Evolutionary conservation across 768 basidiomycete species (phyloP).

Genomic region (Suillus luteus): DNA sequence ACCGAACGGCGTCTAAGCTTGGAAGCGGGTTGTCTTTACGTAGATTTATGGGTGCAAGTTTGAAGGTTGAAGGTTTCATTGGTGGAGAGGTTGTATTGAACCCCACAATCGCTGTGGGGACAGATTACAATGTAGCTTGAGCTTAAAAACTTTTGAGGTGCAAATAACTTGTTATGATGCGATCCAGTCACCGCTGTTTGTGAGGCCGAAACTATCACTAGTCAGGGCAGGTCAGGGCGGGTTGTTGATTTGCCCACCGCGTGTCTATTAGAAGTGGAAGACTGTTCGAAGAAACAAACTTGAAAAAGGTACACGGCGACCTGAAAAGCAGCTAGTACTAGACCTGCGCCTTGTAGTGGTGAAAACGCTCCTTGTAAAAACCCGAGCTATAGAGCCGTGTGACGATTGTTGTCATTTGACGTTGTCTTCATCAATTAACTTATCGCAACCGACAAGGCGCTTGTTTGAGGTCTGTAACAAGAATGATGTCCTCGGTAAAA

Average conservation of each 20-base stretch:
- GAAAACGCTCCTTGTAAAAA: no score
- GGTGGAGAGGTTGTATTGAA: no score
- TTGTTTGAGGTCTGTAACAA: background rate
- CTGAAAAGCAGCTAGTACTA: no score
- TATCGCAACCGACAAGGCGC: slow-evolving; percentile 8
- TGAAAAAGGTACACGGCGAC: background rate
- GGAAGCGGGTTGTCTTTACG: background rate
- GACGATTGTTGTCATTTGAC: slow-evolving; percentile 5
- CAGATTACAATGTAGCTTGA: background rate
- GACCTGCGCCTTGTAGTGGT: background rate
- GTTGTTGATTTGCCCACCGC: slow-evolving; percentile 1
- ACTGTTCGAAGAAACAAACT: background rate
- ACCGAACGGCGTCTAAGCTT: background rate
- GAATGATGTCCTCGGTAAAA: background rate
- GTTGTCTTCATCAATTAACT: slow-evolving; percentile 7
- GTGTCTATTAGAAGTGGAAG: background rate
- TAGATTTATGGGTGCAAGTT: background rate
- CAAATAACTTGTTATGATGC: background rate
- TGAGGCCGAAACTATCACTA: slow-evolving; percentile 3
- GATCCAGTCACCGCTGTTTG: slow-evolving; percentile 12
- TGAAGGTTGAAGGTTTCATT: background rate
- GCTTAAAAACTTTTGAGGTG: slow-evolving; percentile 8
- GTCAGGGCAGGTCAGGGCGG: slow-evolving; percentile 2
- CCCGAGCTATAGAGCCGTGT: background rate
- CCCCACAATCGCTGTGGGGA: slow-evolving; percentile 2